Evolutionary conservation across 345 rosid species (phyloP).

Genomic region (Anastatica hierochuntica): DNA sequence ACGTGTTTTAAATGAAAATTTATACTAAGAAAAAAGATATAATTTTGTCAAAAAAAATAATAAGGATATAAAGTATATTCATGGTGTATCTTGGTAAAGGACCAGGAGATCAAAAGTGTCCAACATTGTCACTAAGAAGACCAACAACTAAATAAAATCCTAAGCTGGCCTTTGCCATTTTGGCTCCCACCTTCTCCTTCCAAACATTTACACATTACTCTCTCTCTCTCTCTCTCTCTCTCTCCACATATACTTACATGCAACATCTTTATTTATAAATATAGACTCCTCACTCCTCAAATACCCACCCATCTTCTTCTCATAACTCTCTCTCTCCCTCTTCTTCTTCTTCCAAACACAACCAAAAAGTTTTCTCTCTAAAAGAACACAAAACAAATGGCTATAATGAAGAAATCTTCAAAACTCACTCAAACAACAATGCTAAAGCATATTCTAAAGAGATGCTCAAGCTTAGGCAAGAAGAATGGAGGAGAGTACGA

Average conservation of each 20-base stretch:
- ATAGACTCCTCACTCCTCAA: slow-evolving; percentile 24
- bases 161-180: slow-evolving; percentile 29
- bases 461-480: slow-evolving; percentile 66
- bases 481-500: slow-evolving; percentile 31
- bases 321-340: slow-evolving; percentile 8
- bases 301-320: slow-evolving; percentile 21
- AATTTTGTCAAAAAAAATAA: too few relatives aligned
- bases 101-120: slow-evolving; percentile 37
- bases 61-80: background rate
- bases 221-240: too few relatives aligned
- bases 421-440: slow-evolving; percentile 44
- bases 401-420: slow-evolving; percentile 37
- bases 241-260: slow-evolving; percentile 23
- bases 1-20: slow-evolving; percentile 8
- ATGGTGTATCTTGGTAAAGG: slow-evolving; percentile 27
- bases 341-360: slow-evolving; percentile 5
- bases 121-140: slow-evolving; percentile 43
- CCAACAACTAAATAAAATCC: slow-evolving; percentile 31
- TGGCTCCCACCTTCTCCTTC: slow-evolving; percentile 50
- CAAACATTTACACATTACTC: slow-evolving; percentile 35
- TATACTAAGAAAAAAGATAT: background rate
- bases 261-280: slow-evolving; percentile 19
- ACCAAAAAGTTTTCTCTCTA: slow-evolving; percentile 14
- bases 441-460: slow-evolving; percentile 52
- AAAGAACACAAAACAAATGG: slow-evolving; percentile 35